Conservation (phyloP, 2,329 filamentous ascomycete genomes). For the Macrophomina tecta region DNA sequence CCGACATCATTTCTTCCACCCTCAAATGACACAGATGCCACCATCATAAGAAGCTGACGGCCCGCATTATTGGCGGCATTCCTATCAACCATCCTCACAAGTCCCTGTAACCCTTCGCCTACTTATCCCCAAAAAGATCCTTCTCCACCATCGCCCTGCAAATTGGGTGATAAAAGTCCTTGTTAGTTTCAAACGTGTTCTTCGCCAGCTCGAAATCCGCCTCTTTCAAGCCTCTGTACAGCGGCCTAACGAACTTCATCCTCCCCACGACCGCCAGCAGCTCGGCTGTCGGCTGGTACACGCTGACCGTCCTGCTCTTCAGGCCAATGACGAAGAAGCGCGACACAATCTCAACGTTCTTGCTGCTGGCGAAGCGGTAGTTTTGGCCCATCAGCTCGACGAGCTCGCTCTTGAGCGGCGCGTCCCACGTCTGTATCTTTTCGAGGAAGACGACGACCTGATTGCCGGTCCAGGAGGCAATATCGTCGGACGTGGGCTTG, state of each 20-base stretch:
- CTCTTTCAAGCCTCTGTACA: conserved; percentile 78
- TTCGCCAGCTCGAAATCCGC: conserved; percentile 77
- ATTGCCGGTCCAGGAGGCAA: conserved; percentile 78
- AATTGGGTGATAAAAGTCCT: conserved; percentile 94
- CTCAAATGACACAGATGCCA: no score
- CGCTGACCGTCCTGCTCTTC: conserved; percentile 70
- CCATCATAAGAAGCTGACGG: no score
- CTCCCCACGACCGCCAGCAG: conserved; percentile 82
- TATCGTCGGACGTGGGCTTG: conserved; percentile 70
- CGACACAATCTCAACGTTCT: conserved; percentile 85
- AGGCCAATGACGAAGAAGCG: conserved; percentile 83
- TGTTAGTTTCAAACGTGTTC: conserved; percentile 83
- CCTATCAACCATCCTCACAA: neutral
- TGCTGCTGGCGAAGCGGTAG: conserved; percentile 75
- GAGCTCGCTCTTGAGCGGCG: conserved; percentile 67
- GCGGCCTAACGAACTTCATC: conserved; percentile 95
- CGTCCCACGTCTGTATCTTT: conserved; percentile 70
- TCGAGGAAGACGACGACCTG: conserved; percentile 93
- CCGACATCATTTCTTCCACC: no score
- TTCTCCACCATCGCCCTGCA: conserved; percentile 84
- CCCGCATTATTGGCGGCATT: neutral
- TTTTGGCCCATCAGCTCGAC: conserved; percentile 74
- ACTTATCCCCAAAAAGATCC: conserved; percentile 64
- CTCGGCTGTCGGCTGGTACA: conserved; percentile 74
- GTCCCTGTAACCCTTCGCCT: neutral